Evolutionary conservation across 306 rosid species (phyloP).

Genomic region (Lathyrus tuberosus): DNA sequence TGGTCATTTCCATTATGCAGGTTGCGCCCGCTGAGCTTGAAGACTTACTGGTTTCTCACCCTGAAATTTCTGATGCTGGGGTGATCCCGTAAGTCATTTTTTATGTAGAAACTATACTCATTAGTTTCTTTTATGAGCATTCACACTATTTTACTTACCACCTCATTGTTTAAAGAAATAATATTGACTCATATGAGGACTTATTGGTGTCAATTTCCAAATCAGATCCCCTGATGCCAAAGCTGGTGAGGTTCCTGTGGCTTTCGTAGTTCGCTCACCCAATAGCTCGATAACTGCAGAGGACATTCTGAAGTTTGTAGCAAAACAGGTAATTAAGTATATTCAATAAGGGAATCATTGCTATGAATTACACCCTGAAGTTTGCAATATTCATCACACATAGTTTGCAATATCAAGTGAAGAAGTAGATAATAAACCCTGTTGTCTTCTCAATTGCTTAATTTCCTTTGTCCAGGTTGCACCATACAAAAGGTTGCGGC

Average conservation of each 20-base stretch:
- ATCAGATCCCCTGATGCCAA: slow-evolving; percentile 52
- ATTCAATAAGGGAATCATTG: no score
- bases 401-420: no score
- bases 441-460: not conserved
- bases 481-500: slow-evolving; percentile 55
- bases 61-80: slow-evolving; percentile 50
- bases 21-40: slow-evolving; percentile 64
- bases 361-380: no score
- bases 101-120: not conserved
- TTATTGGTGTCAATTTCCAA: slow-evolving; percentile 13
- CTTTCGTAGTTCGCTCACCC: slow-evolving; percentile 52
- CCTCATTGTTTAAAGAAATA: no score
- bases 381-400: no score
- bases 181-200: no score
- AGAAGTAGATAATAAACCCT: no score
- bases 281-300: slow-evolving; percentile 41
- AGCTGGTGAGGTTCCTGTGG: slow-evolving; percentile 65
- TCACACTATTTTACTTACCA: not conserved
- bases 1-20: slow-evolving; percentile 6
- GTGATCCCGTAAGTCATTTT: slow-evolving; percentile 53
- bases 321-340: slow-evolving; percentile 38
- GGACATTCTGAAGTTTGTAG: slow-evolving; percentile 47
- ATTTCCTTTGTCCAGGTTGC: slow-evolving; percentile 48
- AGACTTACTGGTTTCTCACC: slow-evolving; percentile 52
- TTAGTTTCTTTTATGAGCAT: not conserved